Percentiles rank a stretch among this genome's conserved stretches.
Evolutionary conservation across 2,329 filamentous ascomycete genomes (phyloP).

Genomic region (Sarocladium oryzae): DNA sequence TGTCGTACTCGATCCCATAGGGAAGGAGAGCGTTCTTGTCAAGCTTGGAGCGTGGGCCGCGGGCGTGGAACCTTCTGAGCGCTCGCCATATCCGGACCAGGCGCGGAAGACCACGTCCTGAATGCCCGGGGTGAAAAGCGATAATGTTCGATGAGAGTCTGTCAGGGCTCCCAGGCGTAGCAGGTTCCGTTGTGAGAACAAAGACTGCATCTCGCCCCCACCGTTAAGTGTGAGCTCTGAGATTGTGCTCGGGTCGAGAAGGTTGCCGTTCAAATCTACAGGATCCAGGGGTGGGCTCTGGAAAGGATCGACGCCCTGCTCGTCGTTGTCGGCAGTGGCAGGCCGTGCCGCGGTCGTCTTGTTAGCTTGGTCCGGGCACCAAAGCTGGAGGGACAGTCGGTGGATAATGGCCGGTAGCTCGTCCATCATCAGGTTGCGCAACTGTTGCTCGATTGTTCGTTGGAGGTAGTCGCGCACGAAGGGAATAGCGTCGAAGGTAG

Average conservation of each 20-base stretch:
- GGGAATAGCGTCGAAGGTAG: conserved; percentile 97
- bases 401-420: conserved; percentile 96
- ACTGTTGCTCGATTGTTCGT: conserved; percentile 87
- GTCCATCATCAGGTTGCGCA: conserved; percentile 94
- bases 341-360: conserved; percentile 42
- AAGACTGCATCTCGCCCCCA: conserved; percentile 73
- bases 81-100: conserved; percentile 75
- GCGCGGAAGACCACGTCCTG: conserved; percentile 85
- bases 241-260: conserved; percentile 67
- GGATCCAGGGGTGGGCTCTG: conserved; percentile 75
- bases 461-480: conserved; percentile 97
- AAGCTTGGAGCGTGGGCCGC: conserved; percentile 45
- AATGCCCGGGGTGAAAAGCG: conserved; percentile 87
- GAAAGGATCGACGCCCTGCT: conserved; percentile 65
- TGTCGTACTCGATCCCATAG: conserved; percentile 51
- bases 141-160: conserved; percentile 84
- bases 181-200: conserved; percentile 94
- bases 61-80: conserved; percentile 51
- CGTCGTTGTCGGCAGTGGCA: conserved; percentile 44
- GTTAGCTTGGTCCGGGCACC: conserved; percentile 72
- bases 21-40: conserved; percentile 57
- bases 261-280: conserved; percentile 72
- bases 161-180: conserved; percentile 74
- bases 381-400: conserved; percentile 77
- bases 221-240: conserved; percentile 74